A percentile compares a stretch with the other conserved stretches of the same genome.
Conservation (phyloP, 345 rosid genomes). For the Tarenaya hassleriana region DNA sequence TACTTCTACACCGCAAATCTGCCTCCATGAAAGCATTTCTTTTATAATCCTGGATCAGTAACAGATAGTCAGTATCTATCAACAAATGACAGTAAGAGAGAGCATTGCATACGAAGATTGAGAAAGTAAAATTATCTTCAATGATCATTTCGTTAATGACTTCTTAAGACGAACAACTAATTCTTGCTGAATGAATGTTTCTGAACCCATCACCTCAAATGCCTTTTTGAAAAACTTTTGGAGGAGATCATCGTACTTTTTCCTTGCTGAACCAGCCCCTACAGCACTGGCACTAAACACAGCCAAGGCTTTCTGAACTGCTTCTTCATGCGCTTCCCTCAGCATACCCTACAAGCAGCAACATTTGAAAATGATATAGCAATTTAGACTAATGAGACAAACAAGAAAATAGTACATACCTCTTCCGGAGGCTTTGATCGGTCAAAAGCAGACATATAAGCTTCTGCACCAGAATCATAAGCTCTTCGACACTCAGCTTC, state of each 20-base stretch:
- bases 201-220: constrained; percentile 55
- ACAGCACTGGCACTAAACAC: constrained; percentile 72
- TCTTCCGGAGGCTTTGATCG: constrained; percentile 78
- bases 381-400: constrained; percentile 5
- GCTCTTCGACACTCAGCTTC: constrained; percentile 95
- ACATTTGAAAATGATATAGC: constrained; percentile 27
- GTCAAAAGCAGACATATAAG: constrained; percentile 62
- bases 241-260: constrained; percentile 79
- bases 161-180: background rate
- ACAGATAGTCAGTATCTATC: background rate
- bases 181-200: background rate
- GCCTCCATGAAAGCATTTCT: constrained; percentile 85
- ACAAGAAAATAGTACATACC: constrained; percentile 37
- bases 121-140: background rate
- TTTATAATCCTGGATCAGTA: constrained; percentile 64
- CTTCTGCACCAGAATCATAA: constrained; percentile 70
- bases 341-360: constrained; percentile 48
- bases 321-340: constrained; percentile 91
- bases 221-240: constrained; percentile 75
- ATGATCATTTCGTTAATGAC: no score
- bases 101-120: background rate
- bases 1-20: constrained; percentile 61
- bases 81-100: constrained; percentile 12
- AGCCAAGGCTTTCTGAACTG: constrained; percentile 62
- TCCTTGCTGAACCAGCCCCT: constrained; percentile 70